Conservation (phyloP, 139 green algal genomes). For the Chlamydomonas eustigma region DNA sequence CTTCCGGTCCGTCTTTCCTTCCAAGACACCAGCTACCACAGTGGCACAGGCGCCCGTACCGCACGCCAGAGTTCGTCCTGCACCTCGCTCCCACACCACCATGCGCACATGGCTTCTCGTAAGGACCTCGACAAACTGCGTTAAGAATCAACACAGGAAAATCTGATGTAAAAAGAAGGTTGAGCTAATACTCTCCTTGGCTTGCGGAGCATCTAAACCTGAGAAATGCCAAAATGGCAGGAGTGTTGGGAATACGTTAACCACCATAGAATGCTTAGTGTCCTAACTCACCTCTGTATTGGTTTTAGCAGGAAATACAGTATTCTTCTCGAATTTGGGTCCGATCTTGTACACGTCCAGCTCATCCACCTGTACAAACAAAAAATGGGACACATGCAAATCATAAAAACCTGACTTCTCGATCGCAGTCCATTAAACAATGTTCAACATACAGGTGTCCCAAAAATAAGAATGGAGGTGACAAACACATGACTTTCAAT, state of each 20-base stretch:
- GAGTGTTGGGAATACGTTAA: too few relatives aligned
- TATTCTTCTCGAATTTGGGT: conserved; percentile 88
- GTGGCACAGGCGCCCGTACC: conserved; percentile 94
- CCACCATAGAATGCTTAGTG: too few relatives aligned
- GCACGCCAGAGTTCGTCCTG: conserved; percentile 91
- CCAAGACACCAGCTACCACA: conserved; percentile 94
- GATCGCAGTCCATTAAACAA: too few relatives aligned
- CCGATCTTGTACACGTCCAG: conserved; percentile 70
- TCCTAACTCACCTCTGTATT: conserved; percentile 95
- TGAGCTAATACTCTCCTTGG: too few relatives aligned
- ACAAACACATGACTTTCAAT: too few relatives aligned
- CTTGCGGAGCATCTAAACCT: too few relatives aligned
- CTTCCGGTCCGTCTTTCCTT: conserved; percentile 73
- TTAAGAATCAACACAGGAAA: too few relatives aligned
- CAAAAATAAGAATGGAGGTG: too few relatives aligned
- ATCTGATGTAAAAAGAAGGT: too few relatives aligned
- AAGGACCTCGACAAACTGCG: conserved; percentile 44
- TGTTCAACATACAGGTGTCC: too few relatives aligned
- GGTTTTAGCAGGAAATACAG: conserved; percentile 85
- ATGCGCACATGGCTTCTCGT: conserved; percentile 76
- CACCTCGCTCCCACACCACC: conserved; percentile 96
- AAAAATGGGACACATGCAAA: not conserved
- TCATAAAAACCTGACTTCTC: too few relatives aligned
- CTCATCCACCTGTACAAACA: conserved; percentile 58
- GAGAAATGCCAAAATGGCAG: too few relatives aligned